These are phyloP conservation scores for Candida pseudoviswanathii DNA, from an alignment of 1,139 yeast genomes.

Conservation along the genomic window DNA sequence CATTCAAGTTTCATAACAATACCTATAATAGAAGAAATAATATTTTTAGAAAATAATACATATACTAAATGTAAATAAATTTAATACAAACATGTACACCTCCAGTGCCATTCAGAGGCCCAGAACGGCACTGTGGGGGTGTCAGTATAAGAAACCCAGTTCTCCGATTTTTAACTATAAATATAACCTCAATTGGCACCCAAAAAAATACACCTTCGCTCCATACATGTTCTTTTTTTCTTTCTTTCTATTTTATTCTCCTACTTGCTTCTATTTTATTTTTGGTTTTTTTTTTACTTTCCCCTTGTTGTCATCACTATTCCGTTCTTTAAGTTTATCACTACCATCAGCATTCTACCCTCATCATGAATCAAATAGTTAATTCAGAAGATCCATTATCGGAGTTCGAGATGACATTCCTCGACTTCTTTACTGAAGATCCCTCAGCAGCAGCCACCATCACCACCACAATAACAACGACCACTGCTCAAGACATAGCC, in stretches of 20 bases:
- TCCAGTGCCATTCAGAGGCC: neutral
- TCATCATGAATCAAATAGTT: constrained; percentile 4
- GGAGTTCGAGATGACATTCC: constrained; percentile 1
- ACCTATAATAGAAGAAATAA: neutral
- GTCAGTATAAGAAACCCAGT: neutral
- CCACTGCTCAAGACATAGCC: neutral
- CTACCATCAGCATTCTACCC: neutral
- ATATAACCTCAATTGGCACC: constrained; percentile 5
- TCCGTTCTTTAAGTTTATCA: neutral
- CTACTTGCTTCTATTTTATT: neutral
- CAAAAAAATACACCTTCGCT: neutral
- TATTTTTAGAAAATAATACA: neutral
- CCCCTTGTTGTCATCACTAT: neutral
- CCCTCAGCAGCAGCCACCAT: neutral
- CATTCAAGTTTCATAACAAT: neutral
- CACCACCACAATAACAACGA: neutral
- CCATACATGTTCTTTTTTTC: neutral
- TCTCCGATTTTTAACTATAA: neutral
- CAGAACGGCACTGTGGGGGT: no score
- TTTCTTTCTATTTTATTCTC: neutral
- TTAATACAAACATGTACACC: neutral
- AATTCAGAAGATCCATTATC: constrained; percentile 3
- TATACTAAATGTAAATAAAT: neutral
- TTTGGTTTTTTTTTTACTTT: neutral
- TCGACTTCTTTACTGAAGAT: neutral